Conservation (phyloP, 1,139 yeast species). For the Debaryomyces robertsiae region DNA sequence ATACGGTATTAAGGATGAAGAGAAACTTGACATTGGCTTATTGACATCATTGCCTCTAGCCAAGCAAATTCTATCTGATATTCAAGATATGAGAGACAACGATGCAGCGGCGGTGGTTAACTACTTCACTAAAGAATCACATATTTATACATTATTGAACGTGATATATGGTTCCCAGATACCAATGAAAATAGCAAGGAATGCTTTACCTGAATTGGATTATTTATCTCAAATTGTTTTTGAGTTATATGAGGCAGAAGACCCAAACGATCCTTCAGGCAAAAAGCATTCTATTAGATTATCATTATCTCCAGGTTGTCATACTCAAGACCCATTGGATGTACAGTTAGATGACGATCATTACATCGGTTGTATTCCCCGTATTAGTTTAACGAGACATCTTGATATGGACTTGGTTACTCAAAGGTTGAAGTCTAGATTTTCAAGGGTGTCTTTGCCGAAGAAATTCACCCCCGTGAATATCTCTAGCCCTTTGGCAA, state of each 20-base stretch:
- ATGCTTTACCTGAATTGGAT: slow-evolving; percentile 94
- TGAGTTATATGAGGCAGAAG: slow-evolving; percentile 85
- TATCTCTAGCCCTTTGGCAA: slow-evolving; percentile 65
- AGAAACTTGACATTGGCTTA: slow-evolving; percentile 92
- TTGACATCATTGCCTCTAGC: slow-evolving; percentile 94
- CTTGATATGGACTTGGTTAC: slow-evolving; percentile 89
- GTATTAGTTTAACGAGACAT: slow-evolving; percentile 87
- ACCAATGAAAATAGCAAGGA: slow-evolving; percentile 91
- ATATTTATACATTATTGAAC: slow-evolving; percentile 89
- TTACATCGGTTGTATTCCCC: slow-evolving; percentile 93
- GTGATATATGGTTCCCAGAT: slow-evolving; percentile 91
- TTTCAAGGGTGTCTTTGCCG: slow-evolving; percentile 86
- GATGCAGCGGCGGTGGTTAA: slow-evolving; percentile 83
- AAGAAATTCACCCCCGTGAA: slow-evolving; percentile 90
- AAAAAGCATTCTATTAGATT: slow-evolving; percentile 88
- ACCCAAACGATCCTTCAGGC: slow-evolving; percentile 55
- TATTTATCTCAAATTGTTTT: slow-evolving; percentile 93
- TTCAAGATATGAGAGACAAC: slow-evolving; percentile 75
- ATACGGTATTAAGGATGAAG: slow-evolving; percentile 95
- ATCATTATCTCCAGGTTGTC: slow-evolving; percentile 95
- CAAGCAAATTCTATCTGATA: slow-evolving; percentile 79
- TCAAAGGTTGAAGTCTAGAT: slow-evolving; percentile 78
- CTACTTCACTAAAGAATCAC: slow-evolving; percentile 96
- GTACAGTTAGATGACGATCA: slow-evolving; percentile 96
- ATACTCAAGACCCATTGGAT: slow-evolving; percentile 95